These are phyloP conservation scores for Crithidia expoeki DNA, from an alignment of 208 protist species.

Conservation along the genomic window DNA sequence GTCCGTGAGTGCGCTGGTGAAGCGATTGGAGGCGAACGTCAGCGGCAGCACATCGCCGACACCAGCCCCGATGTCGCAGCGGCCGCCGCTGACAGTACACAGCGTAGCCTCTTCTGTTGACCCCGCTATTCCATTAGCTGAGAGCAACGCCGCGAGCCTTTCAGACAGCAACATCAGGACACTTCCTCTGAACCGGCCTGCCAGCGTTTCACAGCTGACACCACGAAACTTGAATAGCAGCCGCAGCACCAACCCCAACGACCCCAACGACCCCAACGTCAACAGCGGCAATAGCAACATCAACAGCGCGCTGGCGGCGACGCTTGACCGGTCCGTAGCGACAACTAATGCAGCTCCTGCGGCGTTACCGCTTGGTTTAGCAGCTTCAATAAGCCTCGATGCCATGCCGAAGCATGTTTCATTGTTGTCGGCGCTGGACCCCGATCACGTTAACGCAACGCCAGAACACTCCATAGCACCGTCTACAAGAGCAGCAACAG, in stretches of 20 bases:
- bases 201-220: neutral
- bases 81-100: neutral
- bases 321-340: neutral
- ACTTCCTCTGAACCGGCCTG: neutral
- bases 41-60: neutral
- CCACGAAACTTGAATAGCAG: neutral
- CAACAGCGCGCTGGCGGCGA: neutral
- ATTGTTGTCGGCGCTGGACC: neutral
- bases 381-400: neutral
- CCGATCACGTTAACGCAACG: neutral
- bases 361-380: neutral
- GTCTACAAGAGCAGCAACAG: neutral
- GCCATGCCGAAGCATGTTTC: neutral
- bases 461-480: neutral
- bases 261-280: neutral
- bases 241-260: conserved; percentile 1
- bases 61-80: neutral
- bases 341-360: neutral
- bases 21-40: conserved; percentile 8
- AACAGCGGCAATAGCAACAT: neutral
- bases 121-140: no score
- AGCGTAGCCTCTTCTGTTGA: no score
- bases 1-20: conserved; percentile 13
- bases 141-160: neutral
- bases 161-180: neutral